Percentiles rank a stretch among this genome's conserved stretches.
These are phyloP conservation scores for Aspergillus egyptiacus DNA, from an alignment of 495 filamentous ascomycete species.

Conservation along the genomic window DNA sequence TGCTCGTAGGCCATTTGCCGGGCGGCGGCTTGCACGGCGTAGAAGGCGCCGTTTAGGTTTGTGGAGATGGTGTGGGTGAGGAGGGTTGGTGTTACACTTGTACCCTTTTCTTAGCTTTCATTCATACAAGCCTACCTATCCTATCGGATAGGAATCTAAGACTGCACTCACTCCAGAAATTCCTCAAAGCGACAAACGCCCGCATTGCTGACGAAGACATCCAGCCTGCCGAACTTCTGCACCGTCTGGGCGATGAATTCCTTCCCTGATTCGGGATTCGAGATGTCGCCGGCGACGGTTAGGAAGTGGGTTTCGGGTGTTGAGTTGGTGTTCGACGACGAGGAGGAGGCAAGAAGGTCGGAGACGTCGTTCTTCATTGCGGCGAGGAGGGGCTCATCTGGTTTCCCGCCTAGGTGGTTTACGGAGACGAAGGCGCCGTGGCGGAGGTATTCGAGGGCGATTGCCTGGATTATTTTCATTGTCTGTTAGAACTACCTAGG, in stretches of 20 bases:
- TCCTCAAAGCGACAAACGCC: conserved; percentile 80
- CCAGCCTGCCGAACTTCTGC: conserved; percentile 53
- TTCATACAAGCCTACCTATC: no score
- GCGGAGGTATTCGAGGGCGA: conserved; percentile 61
- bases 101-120: background rate
- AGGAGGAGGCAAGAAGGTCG: conserved; percentile 31
- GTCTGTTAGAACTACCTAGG: no score
- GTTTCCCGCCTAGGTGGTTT: conserved; percentile 59
- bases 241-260: conserved; percentile 53
- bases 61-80: conserved; percentile 61
- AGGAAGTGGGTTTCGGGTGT: conserved; percentile 40
- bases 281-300: conserved; percentile 60
- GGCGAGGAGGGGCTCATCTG: conserved; percentile 47
- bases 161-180: conserved; percentile 56
- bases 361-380: conserved; percentile 48
- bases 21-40: conserved; percentile 75
- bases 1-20: conserved; percentile 66
- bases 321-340: no score
- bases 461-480: conserved; percentile 41
- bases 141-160: background rate
- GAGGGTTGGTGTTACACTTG: conserved; percentile 39
- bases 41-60: conserved; percentile 85
- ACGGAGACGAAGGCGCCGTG: conserved; percentile 65
- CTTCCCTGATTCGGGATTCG: conserved; percentile 55
- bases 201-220: conserved; percentile 84